Percentiles rank a stretch among this genome's conserved stretches.
Evolutionary conservation across 805 yeast genomes (phyloP).

Genomic region (Yarrowia sp.): DNA sequence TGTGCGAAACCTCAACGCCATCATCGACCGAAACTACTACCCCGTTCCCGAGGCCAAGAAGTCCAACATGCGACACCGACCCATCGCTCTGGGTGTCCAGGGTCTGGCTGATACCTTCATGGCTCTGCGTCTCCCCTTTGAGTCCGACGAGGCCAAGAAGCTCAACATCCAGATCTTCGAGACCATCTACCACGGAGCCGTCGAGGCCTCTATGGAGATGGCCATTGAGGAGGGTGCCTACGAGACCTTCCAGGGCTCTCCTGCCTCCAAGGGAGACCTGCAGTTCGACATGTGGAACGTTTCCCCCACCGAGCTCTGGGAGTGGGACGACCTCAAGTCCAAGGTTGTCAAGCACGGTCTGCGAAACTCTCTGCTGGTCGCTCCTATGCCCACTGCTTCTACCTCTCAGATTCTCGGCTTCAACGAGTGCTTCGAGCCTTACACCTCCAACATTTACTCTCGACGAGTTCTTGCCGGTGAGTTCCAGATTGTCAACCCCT

Average conservation of each 20-base stretch:
- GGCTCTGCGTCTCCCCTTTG: conserved; percentile 79
- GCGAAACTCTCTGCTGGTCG: conserved; percentile 77
- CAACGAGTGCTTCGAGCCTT: conserved; percentile 95
- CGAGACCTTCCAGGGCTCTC: conserved; percentile 75
- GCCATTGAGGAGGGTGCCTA: conserved; percentile 71
- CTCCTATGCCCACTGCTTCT: conserved; percentile 97
- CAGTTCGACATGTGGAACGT: conserved; percentile 87
- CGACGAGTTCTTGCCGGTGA: conserved; percentile 93
- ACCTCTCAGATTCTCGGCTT: conserved; percentile 93
- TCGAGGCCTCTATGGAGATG: conserved; percentile 81
- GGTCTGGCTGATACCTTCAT: conserved; percentile 91
- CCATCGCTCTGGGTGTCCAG: conserved; percentile 97
- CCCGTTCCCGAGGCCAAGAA: conserved; percentile 74
- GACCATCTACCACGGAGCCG: conserved; percentile 91
- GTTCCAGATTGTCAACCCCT: conserved; percentile 87
- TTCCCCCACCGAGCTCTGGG: conserved; percentile 78
- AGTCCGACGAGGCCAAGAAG: conserved; percentile 69
- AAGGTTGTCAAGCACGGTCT: conserved; percentile 63
- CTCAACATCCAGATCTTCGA: conserved; percentile 86
- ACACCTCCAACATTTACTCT: conserved; percentile 86
- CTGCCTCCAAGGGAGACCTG: conserved; percentile 78
- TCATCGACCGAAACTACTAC: conserved; percentile 82
- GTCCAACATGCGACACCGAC: conserved; percentile 83
- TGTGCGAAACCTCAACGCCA: conserved; percentile 70
- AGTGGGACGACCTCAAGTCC: conserved; percentile 73